A percentile compares a stretch with the other conserved stretches of the same genome.
Evolutionary conservation across 2,329 filamentous ascomycete genomes (phyloP).

Genomic region (Laburnicola sp.): DNA sequence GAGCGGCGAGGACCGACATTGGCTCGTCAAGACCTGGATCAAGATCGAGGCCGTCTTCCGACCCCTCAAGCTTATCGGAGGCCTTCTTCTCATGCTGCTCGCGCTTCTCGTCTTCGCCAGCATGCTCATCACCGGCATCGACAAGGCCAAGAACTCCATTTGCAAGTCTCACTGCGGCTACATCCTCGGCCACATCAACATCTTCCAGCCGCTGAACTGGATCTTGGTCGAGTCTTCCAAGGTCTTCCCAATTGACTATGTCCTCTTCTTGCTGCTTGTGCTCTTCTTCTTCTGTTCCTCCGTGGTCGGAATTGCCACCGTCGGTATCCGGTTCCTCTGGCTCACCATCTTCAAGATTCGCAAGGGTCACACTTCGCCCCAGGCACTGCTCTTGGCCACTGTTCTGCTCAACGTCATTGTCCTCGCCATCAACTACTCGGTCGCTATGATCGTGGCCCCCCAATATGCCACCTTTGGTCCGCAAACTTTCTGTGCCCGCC

Average conservation of each 20-base stretch:
- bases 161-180: constrained; percentile 92
- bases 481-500: constrained; percentile 86
- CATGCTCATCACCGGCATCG: constrained; percentile 93
- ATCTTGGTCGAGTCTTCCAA: constrained; percentile 78
- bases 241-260: constrained; percentile 89
- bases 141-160: constrained; percentile 93
- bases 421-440: constrained; percentile 86
- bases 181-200: constrained; percentile 81
- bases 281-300: constrained; percentile 88
- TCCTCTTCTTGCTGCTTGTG: constrained; percentile 81
- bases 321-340: constrained; percentile 97
- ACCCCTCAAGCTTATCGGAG: constrained; percentile 84
- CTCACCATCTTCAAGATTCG: constrained; percentile 88
- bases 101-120: constrained; percentile 79
- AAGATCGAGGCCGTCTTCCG: constrained; percentile 81
- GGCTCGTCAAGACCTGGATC: constrained; percentile 74
- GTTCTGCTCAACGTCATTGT: constrained; percentile 88
- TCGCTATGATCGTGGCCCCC: constrained; percentile 92
- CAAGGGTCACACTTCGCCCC: constrained; percentile 84
- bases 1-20: constrained; percentile 74
- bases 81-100: constrained; percentile 74
- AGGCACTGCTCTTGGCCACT: constrained; percentile 87
- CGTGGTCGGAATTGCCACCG: constrained; percentile 78
- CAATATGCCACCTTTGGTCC: constrained; percentile 94
- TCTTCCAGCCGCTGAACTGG: constrained; percentile 96